Evolutionary conservation across 2,329 filamentous ascomycete genomes (phyloP), one percentile per base, ranked within the genome.

Genomic region (Aspergillus glaucus): DNA sequence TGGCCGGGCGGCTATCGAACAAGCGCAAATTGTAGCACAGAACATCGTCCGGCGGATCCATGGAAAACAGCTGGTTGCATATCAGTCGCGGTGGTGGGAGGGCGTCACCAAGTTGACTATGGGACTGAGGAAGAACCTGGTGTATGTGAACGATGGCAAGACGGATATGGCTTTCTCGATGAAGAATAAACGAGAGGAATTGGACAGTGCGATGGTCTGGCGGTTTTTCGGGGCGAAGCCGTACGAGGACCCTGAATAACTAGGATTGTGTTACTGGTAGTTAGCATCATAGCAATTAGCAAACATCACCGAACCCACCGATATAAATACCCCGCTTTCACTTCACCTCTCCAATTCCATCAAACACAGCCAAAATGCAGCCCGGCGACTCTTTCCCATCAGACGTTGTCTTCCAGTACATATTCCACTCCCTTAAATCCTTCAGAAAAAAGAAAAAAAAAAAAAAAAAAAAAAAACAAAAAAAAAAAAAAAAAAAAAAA

Each of bases 41-140:
- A 86, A 85, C 52, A 71, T 85, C 15, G 57, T 81, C 2, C 65
- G 71, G 1, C 64, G 70, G 0, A 72, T 77, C 0, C 62, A 72
- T 2, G 73, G 72, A 3, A 67, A 71, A 50, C 48, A 56, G 24
- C 71, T 72, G 3, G 63, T 53, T 2, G 56, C 69, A 4, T 81
- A 79, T 50, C 61, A 58, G 22, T 68, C 70, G 9, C 57, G 67
- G 24, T 77, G 73, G 70, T 66, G 72, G 1, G 77, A 81, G 44
- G 72, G 71, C 0, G 63, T 72, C 4, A 81, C 79, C 49, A 79
- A 79, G 58, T 55, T 81, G 54, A 81, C 78, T 0, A 60, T 81
- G 6, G 78, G 78, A 8, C 53, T 80, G 60, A 65, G 73, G 34
- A 70, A 72, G 22, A 75, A 74, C 0, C 68, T 77, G 3, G 64